phyloP scores from a whole-genome alignment of 345 rosid species.

The Dipteronia dyeriana region DNA sequence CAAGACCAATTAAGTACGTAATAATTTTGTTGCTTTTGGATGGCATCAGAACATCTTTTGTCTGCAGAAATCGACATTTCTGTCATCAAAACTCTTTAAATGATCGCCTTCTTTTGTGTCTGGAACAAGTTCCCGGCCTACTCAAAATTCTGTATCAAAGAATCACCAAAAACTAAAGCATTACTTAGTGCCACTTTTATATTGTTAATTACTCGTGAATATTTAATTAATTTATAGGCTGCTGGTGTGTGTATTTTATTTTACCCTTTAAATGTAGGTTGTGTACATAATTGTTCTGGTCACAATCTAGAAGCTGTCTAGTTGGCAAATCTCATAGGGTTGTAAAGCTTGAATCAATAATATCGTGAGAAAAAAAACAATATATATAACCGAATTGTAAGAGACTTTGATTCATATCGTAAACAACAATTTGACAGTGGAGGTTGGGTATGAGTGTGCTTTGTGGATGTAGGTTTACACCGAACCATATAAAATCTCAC shows the following conservation, averaged over 20 bases:
- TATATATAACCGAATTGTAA: no score
- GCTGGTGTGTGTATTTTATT: not conserved
- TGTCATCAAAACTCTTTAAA: not conserved
- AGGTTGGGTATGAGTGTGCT: no score
- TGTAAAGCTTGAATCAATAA: no score
- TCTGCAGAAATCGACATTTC: not conserved
- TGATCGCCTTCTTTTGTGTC: slow-evolving; percentile 19
- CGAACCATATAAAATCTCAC: no score
- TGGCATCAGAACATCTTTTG: not conserved
- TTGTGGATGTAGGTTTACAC: no score
- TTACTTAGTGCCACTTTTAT: not conserved
- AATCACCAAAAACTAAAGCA: not conserved
- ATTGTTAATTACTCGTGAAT: no score
- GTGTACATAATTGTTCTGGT: slow-evolving; percentile 7
- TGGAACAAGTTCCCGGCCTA: not conserved
- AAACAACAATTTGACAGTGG: no score
- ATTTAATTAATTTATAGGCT: not conserved
- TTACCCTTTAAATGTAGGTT: not conserved
- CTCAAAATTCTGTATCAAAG: not conserved
- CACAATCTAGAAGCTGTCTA: not conserved
- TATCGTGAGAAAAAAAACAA: no score
- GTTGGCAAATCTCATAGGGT: not conserved
- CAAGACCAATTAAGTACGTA: not conserved
- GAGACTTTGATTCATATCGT: no score
- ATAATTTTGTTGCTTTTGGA: not conserved